Conservation (phyloP, 768 basidiomycete species). For the Calocera viscosa region DNA sequence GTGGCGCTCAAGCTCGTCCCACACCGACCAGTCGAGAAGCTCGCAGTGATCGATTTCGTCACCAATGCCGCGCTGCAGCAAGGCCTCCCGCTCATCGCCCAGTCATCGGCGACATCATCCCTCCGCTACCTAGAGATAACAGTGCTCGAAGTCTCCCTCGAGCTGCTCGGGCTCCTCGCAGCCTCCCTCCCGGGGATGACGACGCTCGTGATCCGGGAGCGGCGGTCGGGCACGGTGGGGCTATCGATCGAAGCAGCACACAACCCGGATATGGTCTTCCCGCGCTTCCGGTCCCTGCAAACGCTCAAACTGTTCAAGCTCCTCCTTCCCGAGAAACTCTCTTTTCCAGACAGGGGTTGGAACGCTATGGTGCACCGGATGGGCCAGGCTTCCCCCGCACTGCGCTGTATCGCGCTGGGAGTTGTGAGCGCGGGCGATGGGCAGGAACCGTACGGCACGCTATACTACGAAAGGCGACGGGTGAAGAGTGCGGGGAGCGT, state of each 20-base stretch:
- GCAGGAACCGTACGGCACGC: neutral
- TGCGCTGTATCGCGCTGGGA: neutral
- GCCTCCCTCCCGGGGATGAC: neutral
- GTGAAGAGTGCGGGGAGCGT: neutral
- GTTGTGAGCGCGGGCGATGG: neutral
- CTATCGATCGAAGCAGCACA: neutral
- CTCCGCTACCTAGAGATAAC: neutral
- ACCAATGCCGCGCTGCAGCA: neutral
- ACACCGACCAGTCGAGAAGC: neutral
- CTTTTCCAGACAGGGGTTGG: neutral
- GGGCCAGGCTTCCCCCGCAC: neutral
- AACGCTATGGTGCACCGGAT: neutral
- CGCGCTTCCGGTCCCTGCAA: neutral
- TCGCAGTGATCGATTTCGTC: slow-evolving; percentile 4
- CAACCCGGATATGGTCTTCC: neutral
- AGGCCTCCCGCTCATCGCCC: neutral
- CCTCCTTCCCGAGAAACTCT: slow-evolving; percentile 4
- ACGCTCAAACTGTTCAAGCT: slow-evolving; percentile 7
- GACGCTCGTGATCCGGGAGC: neutral
- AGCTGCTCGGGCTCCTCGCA: neutral
- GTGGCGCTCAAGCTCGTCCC: neutral
- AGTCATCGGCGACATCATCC: neutral
- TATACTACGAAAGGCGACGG: neutral
- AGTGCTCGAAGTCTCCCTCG: neutral
- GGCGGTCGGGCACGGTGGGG: neutral